Evolutionary conservation across 768 basidiomycete genomes (phyloP).

Genomic region (Suillus ampliporus): DNA sequence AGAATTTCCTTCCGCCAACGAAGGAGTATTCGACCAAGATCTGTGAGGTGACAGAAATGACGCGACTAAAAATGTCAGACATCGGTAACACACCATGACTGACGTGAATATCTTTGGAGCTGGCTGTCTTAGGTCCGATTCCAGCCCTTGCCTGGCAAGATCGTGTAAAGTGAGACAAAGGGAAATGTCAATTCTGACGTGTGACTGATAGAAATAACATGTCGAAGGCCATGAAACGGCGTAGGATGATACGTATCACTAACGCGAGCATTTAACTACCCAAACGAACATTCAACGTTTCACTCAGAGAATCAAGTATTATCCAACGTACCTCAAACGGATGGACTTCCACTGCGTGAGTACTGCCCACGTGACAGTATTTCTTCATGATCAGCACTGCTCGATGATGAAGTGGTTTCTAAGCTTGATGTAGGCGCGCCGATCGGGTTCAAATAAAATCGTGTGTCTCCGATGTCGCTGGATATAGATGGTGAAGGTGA

Average conservation of each 20-base stretch:
- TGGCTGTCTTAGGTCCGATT: too few species aligned
- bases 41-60: background rate
- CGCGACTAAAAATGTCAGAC: too few species aligned
- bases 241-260: background rate
- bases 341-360: background rate
- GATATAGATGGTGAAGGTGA: background rate
- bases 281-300: background rate
- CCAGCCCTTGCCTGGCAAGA: too few species aligned
- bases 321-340: background rate
- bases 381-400: background rate
- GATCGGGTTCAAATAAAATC: background rate
- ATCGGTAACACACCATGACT: background rate
- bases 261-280: background rate
- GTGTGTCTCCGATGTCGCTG: background rate
- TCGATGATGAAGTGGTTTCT: background rate
- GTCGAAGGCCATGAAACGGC: too few species aligned
- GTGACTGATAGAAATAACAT: background rate
- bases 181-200: too few species aligned
- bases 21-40: background rate
- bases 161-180: too few species aligned
- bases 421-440: background rate
- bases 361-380: background rate
- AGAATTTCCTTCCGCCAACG: background rate
- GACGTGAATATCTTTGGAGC: background rate
- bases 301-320: too few species aligned